A percentile compares a stretch with the other conserved stretches of the same genome.
These are phyloP conservation scores for Colletotrichum cordylinicola DNA, from an alignment of 2,329 filamentous ascomycete genomes.

Conservation along the genomic window DNA sequence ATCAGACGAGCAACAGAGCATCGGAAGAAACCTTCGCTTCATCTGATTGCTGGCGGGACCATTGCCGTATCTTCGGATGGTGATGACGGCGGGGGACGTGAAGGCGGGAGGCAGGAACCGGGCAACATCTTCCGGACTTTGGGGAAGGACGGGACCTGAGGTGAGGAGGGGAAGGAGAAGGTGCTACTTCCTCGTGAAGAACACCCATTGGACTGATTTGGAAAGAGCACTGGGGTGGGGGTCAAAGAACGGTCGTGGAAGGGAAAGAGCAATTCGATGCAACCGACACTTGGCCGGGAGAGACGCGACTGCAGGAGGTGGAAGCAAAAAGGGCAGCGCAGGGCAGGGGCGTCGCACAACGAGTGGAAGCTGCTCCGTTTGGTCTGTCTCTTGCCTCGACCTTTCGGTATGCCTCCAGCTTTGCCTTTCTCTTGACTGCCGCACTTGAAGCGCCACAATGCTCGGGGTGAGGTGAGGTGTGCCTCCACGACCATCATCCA, in stretches of 20 bases:
- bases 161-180: not conserved
- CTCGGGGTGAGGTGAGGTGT: not conserved
- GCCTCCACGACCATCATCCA: not conserved
- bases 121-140: not conserved
- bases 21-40: not conserved
- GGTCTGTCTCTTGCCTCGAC: not conserved
- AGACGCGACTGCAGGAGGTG: not conserved
- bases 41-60: not conserved
- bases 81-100: not conserved
- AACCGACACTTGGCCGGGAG: not conserved
- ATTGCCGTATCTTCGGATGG: not conserved
- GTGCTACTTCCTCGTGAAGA: not conserved
- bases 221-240: not conserved
- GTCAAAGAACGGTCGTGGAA: not conserved
- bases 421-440: not conserved
- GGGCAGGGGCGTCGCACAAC: not conserved
- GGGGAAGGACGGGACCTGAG: not conserved
- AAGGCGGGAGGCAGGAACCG: not conserved
- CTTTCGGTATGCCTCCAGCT: not conserved
- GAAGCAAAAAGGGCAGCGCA: not conserved
- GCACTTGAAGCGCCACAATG: not conserved
- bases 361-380: not conserved
- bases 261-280: not conserved
- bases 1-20: not conserved
- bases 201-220: not conserved